phyloP scores from a whole-genome alignment of 2,329 filamentous ascomycete genomes.

The Pseudogymnoascus sp. region DNA sequence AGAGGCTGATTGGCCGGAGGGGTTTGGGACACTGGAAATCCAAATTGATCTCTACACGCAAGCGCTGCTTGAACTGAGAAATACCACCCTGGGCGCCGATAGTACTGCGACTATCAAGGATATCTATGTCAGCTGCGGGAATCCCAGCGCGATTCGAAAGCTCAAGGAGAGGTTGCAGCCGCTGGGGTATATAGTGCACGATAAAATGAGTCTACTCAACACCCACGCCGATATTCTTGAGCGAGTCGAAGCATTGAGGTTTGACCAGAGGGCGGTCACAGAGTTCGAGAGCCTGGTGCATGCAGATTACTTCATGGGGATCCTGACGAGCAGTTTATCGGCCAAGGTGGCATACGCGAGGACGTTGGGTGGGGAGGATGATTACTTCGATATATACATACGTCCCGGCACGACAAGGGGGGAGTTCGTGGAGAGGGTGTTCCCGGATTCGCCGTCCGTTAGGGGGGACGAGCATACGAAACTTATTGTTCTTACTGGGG shows the following conservation, averaged over 20 bases:
- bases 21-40: conserved; percentile 14
- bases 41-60: conserved; percentile 18
- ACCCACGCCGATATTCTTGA: conserved; percentile 11
- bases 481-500: conserved; percentile 20
- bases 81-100: conserved; percentile 1
- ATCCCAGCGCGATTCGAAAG: conserved; percentile 14
- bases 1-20: conserved; percentile 20
- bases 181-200: conserved; percentile 17
- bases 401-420: conserved; percentile 16
- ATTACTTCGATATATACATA: conserved; percentile 19
- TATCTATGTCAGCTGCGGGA: conserved; percentile 23
- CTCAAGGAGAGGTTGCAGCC: conserved; percentile 16
- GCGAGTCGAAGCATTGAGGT: conserved; percentile 15
- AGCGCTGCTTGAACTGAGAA: conserved; percentile 15
- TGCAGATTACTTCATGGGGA: conserved; percentile 18
- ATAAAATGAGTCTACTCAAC: conserved; percentile 18
- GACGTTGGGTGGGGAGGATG: conserved; percentile 14
- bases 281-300: conserved; percentile 20
- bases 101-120: not conserved
- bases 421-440: conserved; percentile 8
- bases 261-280: conserved; percentile 20
- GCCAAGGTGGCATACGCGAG: conserved; percentile 20
- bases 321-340: conserved; percentile 21
- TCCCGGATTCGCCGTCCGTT: conserved; percentile 13
- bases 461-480: conserved; percentile 20